Base-by-base conservation (phyloP, 495 filamentous ascomycete genomes). In the Aeminium ludgeri region DNA sequence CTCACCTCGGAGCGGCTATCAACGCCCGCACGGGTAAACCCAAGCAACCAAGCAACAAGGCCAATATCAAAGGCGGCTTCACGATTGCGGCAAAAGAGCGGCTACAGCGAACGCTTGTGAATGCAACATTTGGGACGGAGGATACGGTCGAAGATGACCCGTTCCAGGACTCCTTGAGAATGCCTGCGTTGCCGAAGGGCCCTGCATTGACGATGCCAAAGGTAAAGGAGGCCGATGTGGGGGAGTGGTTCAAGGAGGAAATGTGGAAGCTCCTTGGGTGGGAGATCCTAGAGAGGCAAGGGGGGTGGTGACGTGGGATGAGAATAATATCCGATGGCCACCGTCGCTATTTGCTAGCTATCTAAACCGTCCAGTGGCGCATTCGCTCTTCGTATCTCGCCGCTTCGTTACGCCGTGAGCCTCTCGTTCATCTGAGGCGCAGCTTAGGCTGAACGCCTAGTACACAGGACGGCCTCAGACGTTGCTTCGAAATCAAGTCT, bases 211-310 rank as follows among this genome's bases (percentile, higher is more conserved):
- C 51, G 4, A 37, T 34, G 27, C 46, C 49, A 18, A 40, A 52
- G n/a, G 30, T 57, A 0, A 55, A 55, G 13, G 56, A 52, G 23
- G 30, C 37, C 6, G 48, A 55, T n/a, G 44, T 55, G 6, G 29
- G 36, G n/a, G 54, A 56, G 10, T 59, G 57, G 59, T 62, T 56
- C 32, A 44, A 47, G 36, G 42, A 48, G 31, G 51, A 57, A 30
- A 42, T 62, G 10, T 62, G 57, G 57, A 47, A 43, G 36, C 29
- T 59, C 13, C 36, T 62, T 12, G 59, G 59, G 7, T 58, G 55
- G 57, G 59, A 62, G 11, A 44, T 59, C 6, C 36, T 61, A 6
- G 42, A 35, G 6, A 38, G 45, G 25, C 54, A 56, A 34, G 33
- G 34, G 2, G 47, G 49, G 4, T 48, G 43, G 44, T 54, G 36